Percentiles rank a stretch among this genome's conserved stretches.
Evolutionary conservation across 2,329 filamentous ascomycete species (phyloP).

Genomic region (Alternaria arbusti): DNA sequence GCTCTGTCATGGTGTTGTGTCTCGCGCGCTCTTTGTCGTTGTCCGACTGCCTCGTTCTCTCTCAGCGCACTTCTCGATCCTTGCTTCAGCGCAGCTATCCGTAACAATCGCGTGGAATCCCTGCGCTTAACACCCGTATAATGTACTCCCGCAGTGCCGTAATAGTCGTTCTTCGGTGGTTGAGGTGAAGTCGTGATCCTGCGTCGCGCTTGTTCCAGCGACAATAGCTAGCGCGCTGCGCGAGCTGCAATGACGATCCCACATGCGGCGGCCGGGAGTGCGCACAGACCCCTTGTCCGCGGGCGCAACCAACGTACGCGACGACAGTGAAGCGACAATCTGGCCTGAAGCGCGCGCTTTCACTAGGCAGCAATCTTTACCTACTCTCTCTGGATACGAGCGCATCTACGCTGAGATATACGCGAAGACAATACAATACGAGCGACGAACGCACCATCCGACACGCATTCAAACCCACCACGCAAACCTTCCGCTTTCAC

Average conservation of each 20-base stretch:
- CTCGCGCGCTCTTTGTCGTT: not conserved
- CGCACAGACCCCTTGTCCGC: conserved; percentile 12
- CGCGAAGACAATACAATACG: not conserved
- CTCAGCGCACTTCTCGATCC: too few relatives aligned
- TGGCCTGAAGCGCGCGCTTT: not conserved
- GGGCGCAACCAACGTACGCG: not conserved
- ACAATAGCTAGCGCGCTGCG: not conserved
- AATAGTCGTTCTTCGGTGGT: not conserved
- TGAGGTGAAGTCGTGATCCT: not conserved
- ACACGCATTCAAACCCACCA: not conserved
- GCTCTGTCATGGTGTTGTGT: conserved; percentile 52
- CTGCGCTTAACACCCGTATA: too few relatives aligned
- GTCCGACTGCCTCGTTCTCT: not conserved
- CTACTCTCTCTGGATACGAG: too few relatives aligned
- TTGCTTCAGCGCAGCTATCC: too few relatives aligned
- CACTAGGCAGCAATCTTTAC: not conserved
- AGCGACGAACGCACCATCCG: not conserved
- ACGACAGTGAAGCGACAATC: not conserved
- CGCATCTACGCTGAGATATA: not conserved
- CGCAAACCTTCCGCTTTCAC: not conserved
- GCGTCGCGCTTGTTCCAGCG: not conserved
- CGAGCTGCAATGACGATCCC: conserved; percentile 7
- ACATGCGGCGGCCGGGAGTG: not conserved
- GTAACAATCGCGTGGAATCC: not conserved
- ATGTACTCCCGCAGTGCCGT: not conserved